Evolutionary conservation across 306 rosid species (phyloP), one percentile per base, ranked within the genome.

Genomic region (Prunus mume): DNA sequence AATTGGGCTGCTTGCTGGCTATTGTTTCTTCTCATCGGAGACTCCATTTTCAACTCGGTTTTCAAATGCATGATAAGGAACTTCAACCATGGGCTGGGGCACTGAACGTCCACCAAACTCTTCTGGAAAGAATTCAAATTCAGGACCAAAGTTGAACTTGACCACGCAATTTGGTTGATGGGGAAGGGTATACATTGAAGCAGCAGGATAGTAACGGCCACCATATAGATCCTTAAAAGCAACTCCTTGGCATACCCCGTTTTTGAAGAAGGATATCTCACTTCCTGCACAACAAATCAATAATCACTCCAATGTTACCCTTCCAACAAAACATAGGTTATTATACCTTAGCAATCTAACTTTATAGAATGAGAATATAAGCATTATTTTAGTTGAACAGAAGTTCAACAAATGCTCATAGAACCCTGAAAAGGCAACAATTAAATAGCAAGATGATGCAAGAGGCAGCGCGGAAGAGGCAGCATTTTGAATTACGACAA

Each of bases 131-230:
- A 68, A 80, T 67, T 92, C 93, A 45, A 92, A 96, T 67, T 96
- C 88, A 3, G 97, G 99, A 79, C 99, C 97, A 38, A 96, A 96
- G 85, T 96, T 96, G 92, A 96, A 96, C 88, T 86, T 88, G 66
- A 96, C 96, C 9, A 80, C 81, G 87, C 99, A 96, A 83, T 91
- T 96, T 51, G 92, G 91, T 80, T 91, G 97, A 82, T 87, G 88
- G 60, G 99, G 99, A 47, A 91, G 93, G 30, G 97, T 96, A 76
- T 77, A 92, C 98, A 96, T 89, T 68, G 99, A 96, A 65, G 99
- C 98, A 69, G 97, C 97, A 55, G 97, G 99, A 75, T 92, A 92
- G 78, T 96, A 92, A 32, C 90, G 91, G 64, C 99, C 99, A 32
- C 97, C 99, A n/a, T 77, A 83, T 32, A 92, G 87, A 84, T 92